Evolutionary conservation across 148 eudicot genomes (phyloP).

Genomic region (Arbutus unedo): DNA sequence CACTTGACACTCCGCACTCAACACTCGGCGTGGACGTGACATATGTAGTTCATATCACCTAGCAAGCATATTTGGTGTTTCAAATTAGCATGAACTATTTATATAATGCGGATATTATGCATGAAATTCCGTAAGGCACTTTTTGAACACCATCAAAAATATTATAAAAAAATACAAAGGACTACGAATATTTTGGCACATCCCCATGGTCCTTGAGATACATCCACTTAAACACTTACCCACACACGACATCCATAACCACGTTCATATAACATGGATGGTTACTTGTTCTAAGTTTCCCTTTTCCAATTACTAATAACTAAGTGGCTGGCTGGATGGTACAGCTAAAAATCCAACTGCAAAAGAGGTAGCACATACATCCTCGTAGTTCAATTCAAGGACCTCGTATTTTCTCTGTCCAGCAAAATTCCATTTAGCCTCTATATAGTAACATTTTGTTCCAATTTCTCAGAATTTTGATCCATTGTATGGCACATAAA

Average conservation of each 20-base stretch:
- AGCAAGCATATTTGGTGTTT: background rate
- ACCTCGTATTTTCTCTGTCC: background rate
- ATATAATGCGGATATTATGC: background rate
- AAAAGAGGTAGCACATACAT: background rate
- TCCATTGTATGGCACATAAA: background rate
- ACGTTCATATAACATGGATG: background rate
- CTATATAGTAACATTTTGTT: background rate
- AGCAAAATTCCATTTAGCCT: background rate
- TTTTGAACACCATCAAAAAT: no score
- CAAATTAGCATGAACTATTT: background rate
- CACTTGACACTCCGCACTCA: background rate
- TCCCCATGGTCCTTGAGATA: background rate
- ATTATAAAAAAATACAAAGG: background rate
- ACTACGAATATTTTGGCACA: background rate
- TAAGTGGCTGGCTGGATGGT: background rate
- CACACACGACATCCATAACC: background rate
- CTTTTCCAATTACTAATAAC: background rate
- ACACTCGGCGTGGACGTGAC: background rate
- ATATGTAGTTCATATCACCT: background rate
- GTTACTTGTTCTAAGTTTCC: background rate
- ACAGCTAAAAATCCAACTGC: background rate
- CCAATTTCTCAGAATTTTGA: background rate
- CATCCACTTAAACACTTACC: background rate
- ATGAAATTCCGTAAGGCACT: background rate
- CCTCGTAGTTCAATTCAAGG: background rate